Evolutionary conservation across 2,329 filamentous ascomycete species (phyloP), one percentile per base, ranked within the genome.

Genomic region (Fusarium sp.): DNA sequence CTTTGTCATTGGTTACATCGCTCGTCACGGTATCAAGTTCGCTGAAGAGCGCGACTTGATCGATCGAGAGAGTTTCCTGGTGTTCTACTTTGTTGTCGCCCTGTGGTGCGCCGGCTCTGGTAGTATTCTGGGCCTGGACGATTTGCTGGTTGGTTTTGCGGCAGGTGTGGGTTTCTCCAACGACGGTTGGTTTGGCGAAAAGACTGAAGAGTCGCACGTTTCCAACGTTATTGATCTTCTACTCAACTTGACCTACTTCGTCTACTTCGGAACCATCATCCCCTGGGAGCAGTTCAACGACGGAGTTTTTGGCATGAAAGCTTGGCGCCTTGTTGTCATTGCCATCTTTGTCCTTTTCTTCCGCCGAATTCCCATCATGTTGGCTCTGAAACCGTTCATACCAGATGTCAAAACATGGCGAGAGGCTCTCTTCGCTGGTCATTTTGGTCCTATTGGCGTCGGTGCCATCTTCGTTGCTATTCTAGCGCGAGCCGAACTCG

Each of bases 121-220:
- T 31, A 94, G 94, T 80, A 88, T 98, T 62, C 84, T 99, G 46
- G 96, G 96, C 52, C 87, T 98, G 75, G 96, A 99, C 79, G 96
- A 99, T 80, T 83, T 99, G 53, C 88, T 99, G 4, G 94, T 99
- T 40, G 96, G 96, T 40, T 99, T 99, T 76, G 91, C 95, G 13
- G 94, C 93, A 59, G 96, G 96, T 62, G 96, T 99, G n/a, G 96
- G 96, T 58, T 99, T 99, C 85, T 98, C 95, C 74, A 99, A 99
- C 80, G 96, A 99, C 78, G 96, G 96, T 71, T 99, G 96, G 96
- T 99, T 99, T 76, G 93, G 93, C 15, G 93, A 98, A 77, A 98
- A 98, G 86, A 99, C 96, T 0, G 96, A 99, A 78, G 96, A 99
- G 81, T 95, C 96, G 0, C 96, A 98, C 79, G 96, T 99, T 10